Conservation (phyloP, 345 rosid species). For the Melaleuca quinquenervia region DNA sequence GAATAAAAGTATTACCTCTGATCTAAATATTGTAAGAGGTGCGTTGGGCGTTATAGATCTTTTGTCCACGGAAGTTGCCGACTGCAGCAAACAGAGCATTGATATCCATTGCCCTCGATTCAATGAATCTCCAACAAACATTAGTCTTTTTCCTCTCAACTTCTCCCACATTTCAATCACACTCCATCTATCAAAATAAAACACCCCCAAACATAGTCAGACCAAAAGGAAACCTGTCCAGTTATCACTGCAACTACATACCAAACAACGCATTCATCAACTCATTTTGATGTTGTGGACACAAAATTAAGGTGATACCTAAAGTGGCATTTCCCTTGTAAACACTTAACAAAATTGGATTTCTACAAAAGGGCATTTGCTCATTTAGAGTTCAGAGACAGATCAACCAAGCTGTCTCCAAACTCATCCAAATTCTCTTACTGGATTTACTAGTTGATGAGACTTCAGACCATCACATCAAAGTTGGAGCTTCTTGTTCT, state of each 20-base stretch:
- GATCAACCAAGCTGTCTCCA: neutral
- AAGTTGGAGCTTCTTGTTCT: neutral
- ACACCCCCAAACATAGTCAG: neutral
- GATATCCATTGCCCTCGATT: constrained; percentile 99
- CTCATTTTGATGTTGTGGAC: neutral
- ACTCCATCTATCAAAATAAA: constrained; percentile 55
- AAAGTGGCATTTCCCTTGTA: neutral
- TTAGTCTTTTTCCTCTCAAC: constrained; percentile 83
- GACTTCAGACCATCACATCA: neutral
- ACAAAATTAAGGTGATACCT: neutral
- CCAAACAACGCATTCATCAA: neutral
- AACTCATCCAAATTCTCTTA: neutral
- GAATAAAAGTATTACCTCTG: constrained; percentile 41
- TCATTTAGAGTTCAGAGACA: neutral
- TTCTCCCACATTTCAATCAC: constrained; percentile 87
- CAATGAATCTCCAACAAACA: constrained; percentile 97
- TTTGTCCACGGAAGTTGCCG: constrained; percentile 62
- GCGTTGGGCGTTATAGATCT: constrained; percentile 89
- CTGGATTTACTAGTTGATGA: neutral
- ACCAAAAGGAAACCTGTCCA: neutral
- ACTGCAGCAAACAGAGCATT: constrained; percentile 81
- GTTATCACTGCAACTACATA: neutral
- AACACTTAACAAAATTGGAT: neutral
- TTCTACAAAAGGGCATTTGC: neutral
- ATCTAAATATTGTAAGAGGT: constrained; percentile 76